These are phyloP conservation scores for Pythium rishiriense DNA, from an alignment of 352 stramenopile species.

Conservation along the genomic window DNA sequence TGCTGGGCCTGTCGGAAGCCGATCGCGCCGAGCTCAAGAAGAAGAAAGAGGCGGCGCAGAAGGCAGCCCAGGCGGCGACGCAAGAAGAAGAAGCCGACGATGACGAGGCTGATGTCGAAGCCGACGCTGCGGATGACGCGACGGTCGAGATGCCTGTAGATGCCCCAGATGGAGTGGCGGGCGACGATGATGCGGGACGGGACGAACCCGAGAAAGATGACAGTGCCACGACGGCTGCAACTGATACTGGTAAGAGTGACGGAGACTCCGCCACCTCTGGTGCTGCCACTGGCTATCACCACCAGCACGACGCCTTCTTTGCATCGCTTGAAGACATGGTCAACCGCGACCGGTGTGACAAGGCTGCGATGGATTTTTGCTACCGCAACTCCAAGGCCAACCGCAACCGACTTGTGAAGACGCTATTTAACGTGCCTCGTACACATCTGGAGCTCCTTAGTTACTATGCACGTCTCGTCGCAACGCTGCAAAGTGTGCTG, in stretches of 20 bases:
- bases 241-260: background rate
- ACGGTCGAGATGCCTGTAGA: background rate
- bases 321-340: conserved; percentile 92
- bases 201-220: conserved; percentile 40
- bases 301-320: conserved; percentile 93
- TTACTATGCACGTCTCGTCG: conserved; percentile 94
- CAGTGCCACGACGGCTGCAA: too few species aligned
- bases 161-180: conserved; percentile 31
- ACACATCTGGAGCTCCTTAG: conserved; percentile 94
- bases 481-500: conserved; percentile 92
- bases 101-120: conserved; percentile 38
- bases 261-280: background rate
- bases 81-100: conserved; percentile 44
- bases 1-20: conserved; percentile 90
- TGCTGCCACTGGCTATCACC: conserved; percentile 75
- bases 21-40: conserved; percentile 86
- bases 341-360: conserved; percentile 94
- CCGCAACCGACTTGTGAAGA: conserved; percentile 89
- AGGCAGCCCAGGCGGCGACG: conserved; percentile 27
- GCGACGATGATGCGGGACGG: conserved; percentile 19
- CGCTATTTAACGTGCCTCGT: conserved; percentile 92
- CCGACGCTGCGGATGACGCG: conserved; percentile 36
- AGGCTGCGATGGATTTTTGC: conserved; percentile 95
- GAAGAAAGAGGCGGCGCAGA: conserved; percentile 59
- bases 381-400: conserved; percentile 95